Conservation (phyloP, 2,329 filamentous ascomycete species). For the Colletotrichum sp. region DNA sequence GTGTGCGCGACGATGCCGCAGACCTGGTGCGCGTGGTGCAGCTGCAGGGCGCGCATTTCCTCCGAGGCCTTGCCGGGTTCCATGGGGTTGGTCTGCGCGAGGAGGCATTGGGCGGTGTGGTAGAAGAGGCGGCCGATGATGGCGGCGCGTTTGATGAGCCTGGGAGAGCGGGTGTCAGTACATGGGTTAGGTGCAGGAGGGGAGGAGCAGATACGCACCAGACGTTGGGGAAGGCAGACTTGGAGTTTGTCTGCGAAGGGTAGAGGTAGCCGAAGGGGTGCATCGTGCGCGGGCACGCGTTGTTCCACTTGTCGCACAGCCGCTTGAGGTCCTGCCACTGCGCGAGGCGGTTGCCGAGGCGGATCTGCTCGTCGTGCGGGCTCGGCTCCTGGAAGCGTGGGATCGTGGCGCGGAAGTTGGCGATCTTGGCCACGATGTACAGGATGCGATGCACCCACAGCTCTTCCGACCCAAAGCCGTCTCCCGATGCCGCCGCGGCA, state of each 20-base stretch:
- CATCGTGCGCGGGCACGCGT: constrained; percentile 82
- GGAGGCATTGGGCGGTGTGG: constrained; percentile 82
- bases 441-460: constrained; percentile 88
- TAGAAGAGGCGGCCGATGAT: constrained; percentile 87
- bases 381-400: constrained; percentile 65
- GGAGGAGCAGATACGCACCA: constrained; percentile 60
- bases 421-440: constrained; percentile 85
- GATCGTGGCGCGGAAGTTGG: constrained; percentile 80
- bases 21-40: constrained; percentile 80
- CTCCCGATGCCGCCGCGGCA: constrained; percentile 5
- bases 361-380: constrained; percentile 67
- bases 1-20: constrained; percentile 90
- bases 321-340: constrained; percentile 83
- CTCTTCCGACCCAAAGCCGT: constrained; percentile 68
- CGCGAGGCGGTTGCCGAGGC: constrained; percentile 67
- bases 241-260: constrained; percentile 68
- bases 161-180: constrained; percentile 31
- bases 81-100: constrained; percentile 80
- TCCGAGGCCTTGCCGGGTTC: constrained; percentile 61
- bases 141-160: constrained; percentile 82
- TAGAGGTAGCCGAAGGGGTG: constrained; percentile 81
- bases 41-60: constrained; percentile 73
- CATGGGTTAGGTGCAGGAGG: neutral
- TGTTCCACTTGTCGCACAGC: constrained; percentile 86
- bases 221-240: constrained; percentile 83